Conservation (phyloP, 371 early-diverging fungal genomes). For the Mucor irregularis region DNA sequence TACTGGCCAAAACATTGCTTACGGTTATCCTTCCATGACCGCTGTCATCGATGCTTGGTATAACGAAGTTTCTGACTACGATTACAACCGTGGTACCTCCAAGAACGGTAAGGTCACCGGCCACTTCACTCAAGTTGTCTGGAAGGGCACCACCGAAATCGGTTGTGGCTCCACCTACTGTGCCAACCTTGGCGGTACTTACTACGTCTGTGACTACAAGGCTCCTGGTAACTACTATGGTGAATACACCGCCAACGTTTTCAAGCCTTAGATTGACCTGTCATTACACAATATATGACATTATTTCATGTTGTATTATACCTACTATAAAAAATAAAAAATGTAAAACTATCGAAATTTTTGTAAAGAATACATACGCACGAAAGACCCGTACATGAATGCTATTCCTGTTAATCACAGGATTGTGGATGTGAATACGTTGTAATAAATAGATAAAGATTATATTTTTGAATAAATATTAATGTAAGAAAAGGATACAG, state of each 20-base stretch:
- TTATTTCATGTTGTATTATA: too few relatives aligned
- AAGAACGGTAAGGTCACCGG: constrained; percentile 12
- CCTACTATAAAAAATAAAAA: too few relatives aligned
- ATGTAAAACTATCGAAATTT: too few relatives aligned
- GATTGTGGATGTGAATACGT: too few relatives aligned
- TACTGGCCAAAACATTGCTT: constrained; percentile 47
- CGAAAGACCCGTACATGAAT: too few relatives aligned
- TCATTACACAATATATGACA: too few relatives aligned
- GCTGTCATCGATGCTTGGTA: constrained; percentile 35
- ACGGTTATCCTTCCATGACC: constrained; percentile 31
- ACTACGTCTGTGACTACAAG: constrained; percentile 45
- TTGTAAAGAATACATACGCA: too few relatives aligned
- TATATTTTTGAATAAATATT: too few relatives aligned
- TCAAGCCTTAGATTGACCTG: too few relatives aligned
- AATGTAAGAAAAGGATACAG: too few relatives aligned
- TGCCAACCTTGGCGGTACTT: constrained; percentile 19
- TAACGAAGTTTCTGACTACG: constrained; percentile 31
- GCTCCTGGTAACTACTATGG: constrained; percentile 36
- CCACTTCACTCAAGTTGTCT: constrained; percentile 49
- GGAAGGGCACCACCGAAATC: constrained; percentile 39
- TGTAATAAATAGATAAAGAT: too few relatives aligned
- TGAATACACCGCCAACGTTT: constrained; percentile 14
- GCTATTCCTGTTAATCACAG: too few relatives aligned
- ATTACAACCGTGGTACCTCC: constrained; percentile 28
- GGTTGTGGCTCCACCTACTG: constrained; percentile 43